Base-by-base conservation (phyloP, 768 basidiomycete species). In the Xerocomellus chrysenteron region DNA sequence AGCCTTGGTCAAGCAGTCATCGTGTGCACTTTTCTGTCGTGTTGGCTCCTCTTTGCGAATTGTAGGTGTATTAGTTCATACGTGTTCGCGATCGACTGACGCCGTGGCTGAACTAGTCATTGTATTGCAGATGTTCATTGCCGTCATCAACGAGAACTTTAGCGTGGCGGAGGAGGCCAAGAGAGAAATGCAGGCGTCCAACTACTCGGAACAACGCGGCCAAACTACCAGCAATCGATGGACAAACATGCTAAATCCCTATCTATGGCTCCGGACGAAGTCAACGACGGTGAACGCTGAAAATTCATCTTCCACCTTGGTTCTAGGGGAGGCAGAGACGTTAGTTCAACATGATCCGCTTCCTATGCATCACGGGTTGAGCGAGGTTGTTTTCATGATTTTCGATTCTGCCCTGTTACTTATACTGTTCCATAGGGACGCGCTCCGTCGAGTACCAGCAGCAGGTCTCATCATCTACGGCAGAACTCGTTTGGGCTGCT, bases 131-230 rank as follows among this genome's bases (percentile, higher is more conserved):
- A 89, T 98, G 87, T 97, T 98, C 76, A 92, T 98, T 65, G 96
- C 96, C 35, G 94, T 96, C 44, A 94, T 97, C 78, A 92, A 94
- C 65, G 94, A 95, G 77, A 96, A 95, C 72, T 98, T 98, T 64
- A 80, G 87, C 24, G 85, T 97, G 6, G 93, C 93, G 0, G 96
- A 98, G 66, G 92, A 95, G 67, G 81, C 85, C 28, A 98, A 98
- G 76, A 84, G 87, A 50, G 81, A 82, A 16, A 81, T 88, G 59
- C 96, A 97, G 71, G 85, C 88, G 6, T 82, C 84, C 7, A 80
- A 84, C 46, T 88, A 85, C 67, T 84, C 81, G 75, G 83, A 76
- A 16, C 79, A 80, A 41, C 79, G 83, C 57, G 82, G 86, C 55
- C 79, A 80, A n/a, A 24, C 76, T 77, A 46, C 73, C 79, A 54